Evolutionary conservation across 768 basidiomycete genomes (phyloP), one percentile per base, ranked within the genome.

Genomic region (Mycena galopus): DNA sequence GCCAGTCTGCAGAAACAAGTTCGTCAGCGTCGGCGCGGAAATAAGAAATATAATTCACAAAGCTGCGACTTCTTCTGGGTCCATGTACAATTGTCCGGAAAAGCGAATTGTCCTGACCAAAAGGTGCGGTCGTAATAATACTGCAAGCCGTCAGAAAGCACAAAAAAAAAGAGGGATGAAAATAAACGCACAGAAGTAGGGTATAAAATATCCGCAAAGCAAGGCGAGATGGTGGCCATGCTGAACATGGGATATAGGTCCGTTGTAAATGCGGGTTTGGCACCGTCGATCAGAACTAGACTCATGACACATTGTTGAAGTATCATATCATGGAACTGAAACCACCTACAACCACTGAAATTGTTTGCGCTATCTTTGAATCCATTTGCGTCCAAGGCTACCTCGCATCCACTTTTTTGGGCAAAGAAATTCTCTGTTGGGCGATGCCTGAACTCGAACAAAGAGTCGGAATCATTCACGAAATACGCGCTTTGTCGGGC

Each of bases 201-300:
- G 23, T 60, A 65, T 4, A 71, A 17, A 21, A 71, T 66, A 23
- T 71, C 70, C 0, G 70, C 19, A 16, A 71, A 71, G 29, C 70
- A 71, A 4, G 63, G 63, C 23, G 64, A 69, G 4, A 71, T 16
- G 37, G 65, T 71, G 4, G 64, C 14, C 70, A 71, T 71, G 64
- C 64, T 71, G 19, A 65, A 32, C 10, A 71, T 30, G 16, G 70
- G 70, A 23, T 66, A 71, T 50, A 66, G 29, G 44, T 71, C 70
- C 6, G 70, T 71, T 32, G 70, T 71, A 21, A 51, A 71, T 16
- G 50, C 64, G 3, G 70, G 44, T 8, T 53, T 65, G 0, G 70
- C 56, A 21, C 37, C 29, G 8, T 47, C 21, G 7, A 71, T n/a
- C 21, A 71, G 25, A 30, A 71, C 70, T 71, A 8, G 1, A 30